Evolutionary conservation across 2,329 filamentous ascomycete species (phyloP).

Genomic region (Ophiosphaerella narmari): DNA sequence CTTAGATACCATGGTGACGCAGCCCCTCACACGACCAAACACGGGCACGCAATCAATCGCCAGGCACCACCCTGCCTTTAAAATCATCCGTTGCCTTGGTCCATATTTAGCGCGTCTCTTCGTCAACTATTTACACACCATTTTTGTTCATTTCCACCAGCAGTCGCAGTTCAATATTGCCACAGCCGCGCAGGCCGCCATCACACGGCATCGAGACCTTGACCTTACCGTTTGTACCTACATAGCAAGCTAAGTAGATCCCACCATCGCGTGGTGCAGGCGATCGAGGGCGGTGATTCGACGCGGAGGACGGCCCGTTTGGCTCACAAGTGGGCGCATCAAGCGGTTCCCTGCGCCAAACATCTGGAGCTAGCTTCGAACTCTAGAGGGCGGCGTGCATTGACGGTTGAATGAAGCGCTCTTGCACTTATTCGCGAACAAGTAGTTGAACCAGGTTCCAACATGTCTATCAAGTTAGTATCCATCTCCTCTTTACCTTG

Average conservation of each 20-base stretch:
- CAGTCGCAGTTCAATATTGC: not conserved
- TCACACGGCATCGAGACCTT: conserved; percentile 11
- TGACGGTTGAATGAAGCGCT: conserved; percentile 24
- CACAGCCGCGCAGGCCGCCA: conserved; percentile 24
- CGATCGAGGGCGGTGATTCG: conserved; percentile 21
- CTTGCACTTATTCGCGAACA: conserved; percentile 25
- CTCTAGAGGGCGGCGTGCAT: conserved; percentile 22
- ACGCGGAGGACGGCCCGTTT: conserved; percentile 24
- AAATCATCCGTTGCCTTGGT: not conserved
- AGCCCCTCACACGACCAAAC: conserved; percentile 5
- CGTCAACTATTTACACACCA: too few relatives aligned
- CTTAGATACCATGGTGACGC: conserved; percentile 7
- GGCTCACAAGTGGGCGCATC: conserved; percentile 20
- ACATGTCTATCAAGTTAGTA: conserved; percentile 50
- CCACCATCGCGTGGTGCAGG: conserved; percentile 27
- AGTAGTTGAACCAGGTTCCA: conserved; percentile 20
- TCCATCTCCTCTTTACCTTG: not conserved
- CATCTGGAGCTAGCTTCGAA: conserved; percentile 8
- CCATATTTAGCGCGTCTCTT: not conserved
- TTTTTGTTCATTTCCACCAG: too few relatives aligned
- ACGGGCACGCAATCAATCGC: too few relatives aligned
- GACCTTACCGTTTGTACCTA: conserved; percentile 22
- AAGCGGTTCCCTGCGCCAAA: conserved; percentile 20
- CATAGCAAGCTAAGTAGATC: conserved; percentile 17
- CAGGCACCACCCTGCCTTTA: too few relatives aligned